Evolutionary conservation across 345 rosid species (phyloP), one percentile per base, ranked within the genome.

Genomic region (Salix purpurea): DNA sequence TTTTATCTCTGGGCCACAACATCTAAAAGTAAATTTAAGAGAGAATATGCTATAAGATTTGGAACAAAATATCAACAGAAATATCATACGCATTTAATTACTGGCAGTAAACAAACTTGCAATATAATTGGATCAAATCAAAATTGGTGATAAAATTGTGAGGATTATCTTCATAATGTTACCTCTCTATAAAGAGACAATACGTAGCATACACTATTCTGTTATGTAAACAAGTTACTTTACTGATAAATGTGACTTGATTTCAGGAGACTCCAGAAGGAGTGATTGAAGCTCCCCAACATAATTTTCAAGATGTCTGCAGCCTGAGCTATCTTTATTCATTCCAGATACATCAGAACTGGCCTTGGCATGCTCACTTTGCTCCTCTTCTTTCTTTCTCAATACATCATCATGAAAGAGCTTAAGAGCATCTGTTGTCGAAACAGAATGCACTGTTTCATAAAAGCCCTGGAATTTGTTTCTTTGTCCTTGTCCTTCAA

Each of bases 401-500:
- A 72, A n/a, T 52, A 86, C 18, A 56, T 86, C 77, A 65, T 80
- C 84, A 61, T 86, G 83, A 77, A 86, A 89, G 79, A 79, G 30
- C 78, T 86, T 85, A 61, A 90, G 81, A 5, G 94, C 92, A 36
- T 82, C 88, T 7, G 83, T 72, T 16, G 97, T 79, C 1, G 97
- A 90, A 32, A 89, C 67, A 42, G 82, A 77, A 69, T 77, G 78
- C 54, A 87, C 90, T 18, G 87, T 78, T 75, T 81, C 84, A 79
- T 85, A 76, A 83, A 92, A 76, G 10, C 72, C 65, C 68, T 52
- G 87, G 69, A 84, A 84, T 76, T 83, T 76, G 32, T 79, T 80
- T 77, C 81, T 80, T 32, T 75, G 85, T 69, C 87, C 94, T 82
- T 87, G 80, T 73, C 83, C 85, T 61, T 85, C 85, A 7, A 78